Evolutionary conservation across 441 rosid species (phyloP).

Genomic region (Biscutella laevigata): DNA sequence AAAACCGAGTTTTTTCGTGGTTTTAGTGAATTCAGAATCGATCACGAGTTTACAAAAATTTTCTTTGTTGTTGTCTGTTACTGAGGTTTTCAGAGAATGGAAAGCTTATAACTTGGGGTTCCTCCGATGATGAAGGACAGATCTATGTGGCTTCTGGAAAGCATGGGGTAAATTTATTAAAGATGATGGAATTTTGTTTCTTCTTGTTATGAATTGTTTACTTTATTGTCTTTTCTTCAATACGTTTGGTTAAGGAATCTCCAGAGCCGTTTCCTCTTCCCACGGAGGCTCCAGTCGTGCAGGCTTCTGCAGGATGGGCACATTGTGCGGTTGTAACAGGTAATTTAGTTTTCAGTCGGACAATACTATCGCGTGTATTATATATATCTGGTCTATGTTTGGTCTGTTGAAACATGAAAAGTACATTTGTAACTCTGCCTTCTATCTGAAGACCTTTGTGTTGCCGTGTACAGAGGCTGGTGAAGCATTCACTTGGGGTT

Average conservation of each 20-base stretch:
- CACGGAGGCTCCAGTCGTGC: constrained; percentile 39
- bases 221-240: neutral
- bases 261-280: constrained; percentile 59
- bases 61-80: too few relatives aligned
- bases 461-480: constrained; percentile 36
- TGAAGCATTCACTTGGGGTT: constrained; percentile 65
- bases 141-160: constrained; percentile 52
- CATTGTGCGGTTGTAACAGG: constrained; percentile 57
- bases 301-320: constrained; percentile 68
- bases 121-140: constrained; percentile 57
- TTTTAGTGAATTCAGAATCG: neutral
- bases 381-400: neutral
- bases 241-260: constrained; percentile 38
- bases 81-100: too few relatives aligned
- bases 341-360: neutral
- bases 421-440: neutral
- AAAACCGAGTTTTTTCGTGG: too few relatives aligned
- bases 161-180: constrained; percentile 47
- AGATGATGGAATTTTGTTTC: constrained; percentile 5
- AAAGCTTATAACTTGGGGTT: constrained; percentile 71
- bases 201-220: constrained; percentile 19
- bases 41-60: too few relatives aligned
- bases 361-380: too few relatives aligned
- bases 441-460: neutral
- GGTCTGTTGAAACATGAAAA: neutral